Evolutionary conservation across 805 yeast species (phyloP).

Genomic region (Saturnispora halmiae): DNA sequence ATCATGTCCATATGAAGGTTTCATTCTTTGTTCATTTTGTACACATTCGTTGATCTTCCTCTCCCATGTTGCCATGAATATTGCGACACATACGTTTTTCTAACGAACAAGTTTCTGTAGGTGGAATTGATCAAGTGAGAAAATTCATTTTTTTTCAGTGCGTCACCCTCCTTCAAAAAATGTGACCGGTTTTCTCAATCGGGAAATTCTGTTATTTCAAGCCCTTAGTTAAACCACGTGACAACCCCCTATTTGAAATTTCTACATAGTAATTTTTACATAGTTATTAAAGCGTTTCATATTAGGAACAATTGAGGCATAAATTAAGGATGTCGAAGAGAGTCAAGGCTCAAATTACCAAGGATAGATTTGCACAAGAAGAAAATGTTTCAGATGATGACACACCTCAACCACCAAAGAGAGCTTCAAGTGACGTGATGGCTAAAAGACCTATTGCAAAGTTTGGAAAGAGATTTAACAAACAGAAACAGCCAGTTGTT

Average conservation of each 20-base stretch:
- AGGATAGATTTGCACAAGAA: slow-evolving; percentile 19
- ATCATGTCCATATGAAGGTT: too few relatives aligned
- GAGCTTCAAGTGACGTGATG: slow-evolving; percentile 54
- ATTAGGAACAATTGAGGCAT: background rate
- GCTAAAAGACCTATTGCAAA: slow-evolving; percentile 58
- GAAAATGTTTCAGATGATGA: slow-evolving; percentile 29
- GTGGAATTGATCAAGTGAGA: background rate
- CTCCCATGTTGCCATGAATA: background rate
- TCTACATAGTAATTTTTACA: background rate
- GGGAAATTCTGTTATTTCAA: background rate
- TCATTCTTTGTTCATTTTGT: background rate
- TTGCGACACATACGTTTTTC: background rate
- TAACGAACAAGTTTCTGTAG: background rate
- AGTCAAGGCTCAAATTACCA: slow-evolving; percentile 49
- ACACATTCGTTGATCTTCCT: background rate
- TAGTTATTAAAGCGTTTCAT: background rate
- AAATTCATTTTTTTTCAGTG: background rate
- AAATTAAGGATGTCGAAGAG: slow-evolving; percentile 38
- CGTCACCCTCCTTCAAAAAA: background rate
- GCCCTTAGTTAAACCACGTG: slow-evolving; percentile 7
- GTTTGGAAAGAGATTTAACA: slow-evolving; percentile 12
- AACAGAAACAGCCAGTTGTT: background rate
- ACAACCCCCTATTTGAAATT: background rate
- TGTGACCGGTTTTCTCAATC: slow-evolving; percentile 3
- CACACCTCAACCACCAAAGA: slow-evolving; percentile 28